Percentiles rank a stretch among this genome's conserved stretches.
phyloP scores from a whole-genome alignment of 495 filamentous ascomycete genomes.

The Paragyromitra xinjiangensis region DNA sequence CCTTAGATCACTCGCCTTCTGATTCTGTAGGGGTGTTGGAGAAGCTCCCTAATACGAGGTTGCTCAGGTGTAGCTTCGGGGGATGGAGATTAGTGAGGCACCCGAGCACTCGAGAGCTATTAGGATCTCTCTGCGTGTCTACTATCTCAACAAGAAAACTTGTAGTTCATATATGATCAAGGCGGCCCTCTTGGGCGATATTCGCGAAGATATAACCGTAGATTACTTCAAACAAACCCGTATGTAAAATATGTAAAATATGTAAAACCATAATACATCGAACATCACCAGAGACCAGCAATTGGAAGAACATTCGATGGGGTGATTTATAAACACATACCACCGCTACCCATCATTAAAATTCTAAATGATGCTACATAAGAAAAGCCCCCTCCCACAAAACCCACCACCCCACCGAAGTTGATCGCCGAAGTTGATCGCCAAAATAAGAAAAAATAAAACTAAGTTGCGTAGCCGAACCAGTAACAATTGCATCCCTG shows the following conservation, averaged over 20 bases:
- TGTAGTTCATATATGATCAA: neutral
- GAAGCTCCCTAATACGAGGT: too few species aligned
- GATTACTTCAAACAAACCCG: neutral
- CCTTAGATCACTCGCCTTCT: too few species aligned
- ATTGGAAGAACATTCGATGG: neutral
- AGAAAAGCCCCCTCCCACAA: neutral
- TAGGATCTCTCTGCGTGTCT: too few species aligned
- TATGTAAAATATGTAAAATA: neutral
- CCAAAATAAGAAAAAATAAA: neutral
- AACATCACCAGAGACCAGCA: neutral
- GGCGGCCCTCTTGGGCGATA: neutral
- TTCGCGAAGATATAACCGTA: neutral
- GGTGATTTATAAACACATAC: neutral
- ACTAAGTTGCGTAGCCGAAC: conserved; percentile 15
- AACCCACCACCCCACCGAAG: too few species aligned
- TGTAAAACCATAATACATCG: neutral
- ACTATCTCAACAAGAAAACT: neutral
- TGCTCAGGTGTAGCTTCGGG: too few species aligned
- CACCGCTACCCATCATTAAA: conserved; percentile 8
- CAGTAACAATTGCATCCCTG: conserved; percentile 29
- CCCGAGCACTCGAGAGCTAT: too few species aligned
- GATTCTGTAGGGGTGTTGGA: too few species aligned
- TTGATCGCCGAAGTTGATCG: neutral
- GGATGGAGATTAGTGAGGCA: too few species aligned
- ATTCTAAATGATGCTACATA: conserved; percentile 2